These are phyloP conservation scores for Eucalyptus marginata DNA, from an alignment of 345 rosid species.

Conservation along the genomic window DNA sequence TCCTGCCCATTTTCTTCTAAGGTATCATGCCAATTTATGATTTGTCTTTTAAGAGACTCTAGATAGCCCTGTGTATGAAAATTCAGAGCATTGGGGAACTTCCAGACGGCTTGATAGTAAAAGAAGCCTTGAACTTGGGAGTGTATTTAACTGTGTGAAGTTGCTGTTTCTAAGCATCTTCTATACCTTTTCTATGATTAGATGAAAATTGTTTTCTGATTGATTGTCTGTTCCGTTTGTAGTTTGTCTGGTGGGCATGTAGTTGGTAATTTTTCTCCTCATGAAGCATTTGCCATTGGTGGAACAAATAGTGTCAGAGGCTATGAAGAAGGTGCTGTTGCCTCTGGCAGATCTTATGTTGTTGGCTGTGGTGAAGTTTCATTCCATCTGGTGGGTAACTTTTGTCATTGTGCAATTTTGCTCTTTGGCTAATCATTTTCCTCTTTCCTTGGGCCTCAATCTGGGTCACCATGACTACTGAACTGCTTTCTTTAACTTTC, in stretches of 20 bases:
- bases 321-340: conserved; percentile 96
- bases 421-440: neutral
- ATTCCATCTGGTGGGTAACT: conserved; percentile 62
- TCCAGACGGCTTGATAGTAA: neutral
- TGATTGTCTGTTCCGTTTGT: conserved; percentile 1
- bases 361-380: conserved; percentile 86
- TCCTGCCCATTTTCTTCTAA: conserved; percentile 60
- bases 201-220: neutral
- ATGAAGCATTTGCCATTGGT: conserved; percentile 89
- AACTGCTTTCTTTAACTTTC: neutral
- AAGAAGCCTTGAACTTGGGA: neutral
- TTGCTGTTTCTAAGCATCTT: neutral
- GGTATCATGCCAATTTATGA: conserved; percentile 15
- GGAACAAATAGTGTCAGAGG: conserved; percentile 97
- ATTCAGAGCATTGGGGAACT: neutral
- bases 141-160: neutral
- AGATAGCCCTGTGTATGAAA: neutral
- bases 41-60: neutral
- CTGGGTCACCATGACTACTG: neutral
- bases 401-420: neutral
- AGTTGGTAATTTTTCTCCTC: conserved; percentile 84
- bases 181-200: neutral
- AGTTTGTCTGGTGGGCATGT: conserved; percentile 88
- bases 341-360: conserved; percentile 84
- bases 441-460: neutral